Evolutionary conservation across 1,139 yeast species (phyloP).

Genomic region (Pichia sp.): DNA sequence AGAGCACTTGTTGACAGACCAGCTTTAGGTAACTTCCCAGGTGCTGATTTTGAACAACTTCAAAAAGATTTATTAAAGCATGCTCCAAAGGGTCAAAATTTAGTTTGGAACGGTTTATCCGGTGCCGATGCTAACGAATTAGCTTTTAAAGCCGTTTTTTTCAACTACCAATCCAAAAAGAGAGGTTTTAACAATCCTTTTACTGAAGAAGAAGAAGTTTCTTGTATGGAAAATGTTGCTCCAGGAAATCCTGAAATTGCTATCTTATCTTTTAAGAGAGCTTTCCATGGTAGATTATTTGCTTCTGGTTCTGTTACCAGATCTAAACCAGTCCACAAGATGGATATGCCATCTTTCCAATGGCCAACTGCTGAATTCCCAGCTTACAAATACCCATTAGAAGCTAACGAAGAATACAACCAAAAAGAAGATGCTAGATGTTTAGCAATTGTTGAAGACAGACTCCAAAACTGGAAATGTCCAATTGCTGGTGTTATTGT

Average conservation of each 20-base stretch:
- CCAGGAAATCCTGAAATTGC: constrained; percentile 78
- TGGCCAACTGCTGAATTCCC: constrained; percentile 91
- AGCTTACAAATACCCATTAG: constrained; percentile 65
- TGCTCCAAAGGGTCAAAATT: constrained; percentile 66
- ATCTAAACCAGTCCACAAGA: constrained; percentile 77
- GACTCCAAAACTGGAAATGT: constrained; percentile 49
- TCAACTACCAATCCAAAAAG: constrained; percentile 60
- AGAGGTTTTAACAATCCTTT: constrained; percentile 49
- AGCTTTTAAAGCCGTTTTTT: constrained; percentile 79
- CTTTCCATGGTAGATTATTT: constrained; percentile 80
- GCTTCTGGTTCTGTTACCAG: constrained; percentile 75
- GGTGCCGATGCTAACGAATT: constrained; percentile 84
- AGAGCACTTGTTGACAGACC: constrained; percentile 71
- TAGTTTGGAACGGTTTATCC: constrained; percentile 69
- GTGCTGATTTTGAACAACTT: constrained; percentile 53
- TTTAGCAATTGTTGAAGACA: constrained; percentile 49
- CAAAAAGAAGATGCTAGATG: constrained; percentile 62
- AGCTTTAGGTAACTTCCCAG: constrained; percentile 72
- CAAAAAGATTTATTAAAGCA: constrained; percentile 51
- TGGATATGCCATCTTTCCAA: constrained; percentile 76
- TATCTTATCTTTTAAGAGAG: constrained; percentile 63
- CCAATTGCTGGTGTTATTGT: constrained; percentile 74
- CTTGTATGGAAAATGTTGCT: constrained; percentile 60
- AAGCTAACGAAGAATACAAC: constrained; percentile 48
- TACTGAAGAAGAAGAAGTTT: constrained; percentile 50